Percentiles rank a stretch among this genome's conserved stretches.
phyloP scores from a whole-genome alignment of 768 basidiomycete species.

The Porpolomopsis calyptriformis region DNA sequence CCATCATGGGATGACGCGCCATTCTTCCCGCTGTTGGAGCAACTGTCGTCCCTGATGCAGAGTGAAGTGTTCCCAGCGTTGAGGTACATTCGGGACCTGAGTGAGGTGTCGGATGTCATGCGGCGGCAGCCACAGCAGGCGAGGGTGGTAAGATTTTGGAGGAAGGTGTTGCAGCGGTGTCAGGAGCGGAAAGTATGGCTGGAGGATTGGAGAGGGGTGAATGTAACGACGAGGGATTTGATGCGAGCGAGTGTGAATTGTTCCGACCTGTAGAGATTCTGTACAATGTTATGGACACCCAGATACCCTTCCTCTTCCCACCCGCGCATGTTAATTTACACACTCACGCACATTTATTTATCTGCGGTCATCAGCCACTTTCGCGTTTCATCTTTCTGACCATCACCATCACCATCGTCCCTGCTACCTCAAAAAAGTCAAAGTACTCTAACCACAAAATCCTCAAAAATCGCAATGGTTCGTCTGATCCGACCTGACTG shows the following conservation, averaged over 20 bases:
- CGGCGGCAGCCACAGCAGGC: slow-evolving; percentile 27
- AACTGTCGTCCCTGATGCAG: slow-evolving; percentile 46
- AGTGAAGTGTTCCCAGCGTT: slow-evolving; percentile 52
- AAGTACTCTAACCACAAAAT: too few relatives aligned
- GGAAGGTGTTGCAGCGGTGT: slow-evolving; percentile 32
- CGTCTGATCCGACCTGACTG: too few relatives aligned
- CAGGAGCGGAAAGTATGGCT: slow-evolving; percentile 46
- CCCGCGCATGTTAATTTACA: not conserved
- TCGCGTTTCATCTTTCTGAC: too few relatives aligned
- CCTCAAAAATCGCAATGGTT: too few relatives aligned
- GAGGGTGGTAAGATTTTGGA: slow-evolving; percentile 33
- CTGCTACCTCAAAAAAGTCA: too few relatives aligned
- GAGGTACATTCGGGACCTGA: slow-evolving; percentile 55
- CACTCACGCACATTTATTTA: not conserved
- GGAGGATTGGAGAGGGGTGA: slow-evolving; percentile 53
- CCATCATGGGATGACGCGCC: slow-evolving; percentile 30
- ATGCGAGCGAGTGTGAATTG: slow-evolving; percentile 2
- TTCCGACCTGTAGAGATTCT: not conserved
- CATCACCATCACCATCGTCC: too few relatives aligned
- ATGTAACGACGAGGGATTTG: slow-evolving; percentile 34
- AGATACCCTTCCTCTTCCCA: not conserved
- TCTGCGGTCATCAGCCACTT: too few relatives aligned
- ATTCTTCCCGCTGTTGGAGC: slow-evolving; percentile 57
- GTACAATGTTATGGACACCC: not conserved
- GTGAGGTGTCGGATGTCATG: slow-evolving; percentile 45